Conservation (phyloP, 768 basidiomycete species). For the Boletus pseudopeckii region DNA sequence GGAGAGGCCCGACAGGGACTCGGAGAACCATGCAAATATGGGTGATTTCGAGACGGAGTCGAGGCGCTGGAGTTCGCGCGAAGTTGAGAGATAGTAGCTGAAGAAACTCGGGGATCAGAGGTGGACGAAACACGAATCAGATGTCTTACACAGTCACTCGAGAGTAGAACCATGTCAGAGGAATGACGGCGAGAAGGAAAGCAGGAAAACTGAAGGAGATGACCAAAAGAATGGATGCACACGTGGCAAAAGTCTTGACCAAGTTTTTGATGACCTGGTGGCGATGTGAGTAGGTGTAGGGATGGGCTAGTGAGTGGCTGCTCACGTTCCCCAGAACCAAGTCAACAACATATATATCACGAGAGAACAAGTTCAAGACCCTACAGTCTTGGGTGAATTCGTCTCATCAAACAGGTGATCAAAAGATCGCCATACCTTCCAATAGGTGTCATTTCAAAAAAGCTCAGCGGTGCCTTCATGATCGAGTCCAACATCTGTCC, state of each 20-base stretch:
- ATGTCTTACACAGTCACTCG: constrained; percentile 69
- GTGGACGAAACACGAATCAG: not conserved
- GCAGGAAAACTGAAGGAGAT: constrained; percentile 80
- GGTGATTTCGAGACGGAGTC: constrained; percentile 88
- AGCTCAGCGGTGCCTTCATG: constrained; percentile 78
- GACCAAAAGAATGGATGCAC: constrained; percentile 62
- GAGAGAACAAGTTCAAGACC: constrained; percentile 86
- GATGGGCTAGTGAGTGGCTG: not conserved
- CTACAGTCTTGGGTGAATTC: constrained; percentile 33
- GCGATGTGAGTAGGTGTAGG: not conserved
- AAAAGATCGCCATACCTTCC: constrained; percentile 52
- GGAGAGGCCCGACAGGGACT: constrained; percentile 69
- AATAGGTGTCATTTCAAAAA: constrained; percentile 87
- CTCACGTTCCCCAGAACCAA: constrained; percentile 70
- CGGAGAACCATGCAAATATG: constrained; percentile 87
- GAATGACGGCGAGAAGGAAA: constrained; percentile 75
- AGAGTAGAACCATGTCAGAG: constrained; percentile 76
- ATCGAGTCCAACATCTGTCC: constrained; percentile 76
- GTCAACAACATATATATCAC: constrained; percentile 85
- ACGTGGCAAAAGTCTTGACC: constrained; percentile 59
- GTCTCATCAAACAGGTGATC: not conserved
- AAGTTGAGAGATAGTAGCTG: constrained; percentile 86
- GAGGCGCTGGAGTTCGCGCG: constrained; percentile 82
- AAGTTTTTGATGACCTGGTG: constrained; percentile 59
- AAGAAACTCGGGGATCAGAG: not conserved